A percentile compares a stretch with the other conserved stretches of the same genome.
phyloP scores from a whole-genome alignment of 1,284 basidiomycete species.

The Heimioporus retisporus region DNA sequence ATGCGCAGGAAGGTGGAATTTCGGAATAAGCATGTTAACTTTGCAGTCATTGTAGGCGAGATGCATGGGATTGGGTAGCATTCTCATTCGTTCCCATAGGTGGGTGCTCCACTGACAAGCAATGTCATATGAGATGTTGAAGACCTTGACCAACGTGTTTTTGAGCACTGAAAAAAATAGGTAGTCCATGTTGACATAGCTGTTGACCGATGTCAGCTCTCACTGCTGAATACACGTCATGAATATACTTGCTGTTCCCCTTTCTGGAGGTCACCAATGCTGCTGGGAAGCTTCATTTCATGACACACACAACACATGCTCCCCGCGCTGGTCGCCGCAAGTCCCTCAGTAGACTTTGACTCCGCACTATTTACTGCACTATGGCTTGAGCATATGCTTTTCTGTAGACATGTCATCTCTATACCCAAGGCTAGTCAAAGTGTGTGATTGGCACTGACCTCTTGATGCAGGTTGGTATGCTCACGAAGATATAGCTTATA shows the following conservation, averaged over 20 bases:
- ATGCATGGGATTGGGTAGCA: too few species aligned
- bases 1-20: background rate
- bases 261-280: background rate
- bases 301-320: background rate
- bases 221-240: background rate
- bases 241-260: background rate
- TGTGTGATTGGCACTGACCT: too few species aligned
- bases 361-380: background rate
- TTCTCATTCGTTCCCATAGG: background rate
- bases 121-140: conserved; percentile 1
- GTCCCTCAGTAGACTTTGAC: background rate
- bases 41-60: background rate
- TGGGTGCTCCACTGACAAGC: background rate
- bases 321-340: background rate
- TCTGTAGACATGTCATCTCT: background rate
- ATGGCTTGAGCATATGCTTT: background rate
- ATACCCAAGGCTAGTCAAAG: too few species aligned
- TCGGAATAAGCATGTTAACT: too few species aligned
- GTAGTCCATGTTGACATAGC: background rate
- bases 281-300: background rate
- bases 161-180: background rate
- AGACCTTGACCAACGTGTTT: too few species aligned
- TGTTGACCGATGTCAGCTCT: too few species aligned
- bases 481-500: too few species aligned
- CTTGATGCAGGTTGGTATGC: background rate